Base-by-base conservation (phyloP, 768 basidiomycete genomes). In the Artomyces pyxidatus region DNA sequence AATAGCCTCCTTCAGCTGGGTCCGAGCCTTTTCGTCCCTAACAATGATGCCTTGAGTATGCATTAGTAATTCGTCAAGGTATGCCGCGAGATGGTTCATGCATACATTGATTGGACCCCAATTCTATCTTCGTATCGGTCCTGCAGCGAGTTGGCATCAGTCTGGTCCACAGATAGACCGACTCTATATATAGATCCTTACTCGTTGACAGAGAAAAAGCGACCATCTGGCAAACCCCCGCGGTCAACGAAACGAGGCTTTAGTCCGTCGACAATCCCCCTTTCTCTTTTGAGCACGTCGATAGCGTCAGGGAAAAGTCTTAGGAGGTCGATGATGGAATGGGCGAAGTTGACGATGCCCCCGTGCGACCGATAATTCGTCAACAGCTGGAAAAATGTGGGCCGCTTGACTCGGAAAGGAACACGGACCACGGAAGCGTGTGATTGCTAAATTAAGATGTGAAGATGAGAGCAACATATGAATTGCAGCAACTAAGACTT, bases 271-370 rank as follows among this genome's bases (percentile, higher is more conserved):
- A 78, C 71, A 9, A 78, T 61, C 0, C 80, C 83, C 32, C 65
- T 63, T 60, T 88, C 86, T 4, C 66, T 71, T 8, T 67, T 66
- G 12, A 87, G 71, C 2, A 54, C 55, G 58, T 88, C 85, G 25
- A 88, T 84, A 0, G 80, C 67, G 55, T 80, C 62, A 0, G 80
- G 79, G 49, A 81, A 81, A 8, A 54, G 58, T 16, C 66, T 72
- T 12, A 88, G 77, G 1, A 87, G 61, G 17, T 79, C 73, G 4
- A 88, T 74, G 23, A 86, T 64, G 0, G 74, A 76, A 46, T 80
- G 75, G 0, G 85, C 85, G 55, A 80, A 84, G 40, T 81, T 70
- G n/a, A 88, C 78, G 37, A 88, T 87, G 2, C 86, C 85, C 0
- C 74, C 75, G 57, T 86, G 83, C 0, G 83, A 85, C 5, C 85